These are phyloP conservation scores for Quercus tomentella DNA, from an alignment of 331 rosid species.

Conservation along the genomic window DNA sequence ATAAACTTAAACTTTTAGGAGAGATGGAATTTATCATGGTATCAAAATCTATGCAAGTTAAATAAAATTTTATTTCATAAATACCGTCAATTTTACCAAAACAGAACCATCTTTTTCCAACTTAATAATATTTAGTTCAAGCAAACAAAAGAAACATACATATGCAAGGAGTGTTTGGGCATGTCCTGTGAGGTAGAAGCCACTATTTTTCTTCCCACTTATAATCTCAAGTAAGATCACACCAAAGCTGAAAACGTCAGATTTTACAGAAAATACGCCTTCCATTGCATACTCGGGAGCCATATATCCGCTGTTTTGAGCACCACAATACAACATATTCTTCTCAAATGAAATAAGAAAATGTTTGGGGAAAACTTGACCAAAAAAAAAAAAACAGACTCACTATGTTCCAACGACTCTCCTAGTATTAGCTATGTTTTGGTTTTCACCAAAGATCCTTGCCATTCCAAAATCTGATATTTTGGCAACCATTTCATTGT, in stretches of 20 bases:
- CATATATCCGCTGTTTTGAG: constrained; percentile 53
- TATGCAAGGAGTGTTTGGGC: constrained; percentile 31
- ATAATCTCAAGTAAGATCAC: constrained; percentile 46
- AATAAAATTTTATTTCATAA: too few species aligned
- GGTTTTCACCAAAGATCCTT: constrained; percentile 39
- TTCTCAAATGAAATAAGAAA: neutral
- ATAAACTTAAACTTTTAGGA: too few species aligned
- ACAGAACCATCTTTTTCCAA: neutral
- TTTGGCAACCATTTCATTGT: constrained; percentile 28
- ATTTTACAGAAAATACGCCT: constrained; percentile 45
- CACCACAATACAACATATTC: neutral
- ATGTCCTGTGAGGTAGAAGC: constrained; percentile 27
- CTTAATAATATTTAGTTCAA: too few species aligned
- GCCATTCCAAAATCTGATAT: constrained; percentile 62
- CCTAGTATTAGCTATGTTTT: constrained; percentile 34
- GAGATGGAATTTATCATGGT: too few species aligned
- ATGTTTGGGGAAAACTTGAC: neutral
- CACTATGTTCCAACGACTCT: constrained; percentile 52
- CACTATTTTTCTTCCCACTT: constrained; percentile 36
- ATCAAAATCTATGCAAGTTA: too few species aligned
- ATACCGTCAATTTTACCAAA: too few species aligned
- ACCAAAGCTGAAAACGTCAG: constrained; percentile 54
- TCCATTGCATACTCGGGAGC: constrained; percentile 67
- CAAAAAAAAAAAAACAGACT: neutral
- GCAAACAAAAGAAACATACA: constrained; percentile 21